Conservation (phyloP, 208 protist species). For the Acanthamoeba rhysodes region DNA sequence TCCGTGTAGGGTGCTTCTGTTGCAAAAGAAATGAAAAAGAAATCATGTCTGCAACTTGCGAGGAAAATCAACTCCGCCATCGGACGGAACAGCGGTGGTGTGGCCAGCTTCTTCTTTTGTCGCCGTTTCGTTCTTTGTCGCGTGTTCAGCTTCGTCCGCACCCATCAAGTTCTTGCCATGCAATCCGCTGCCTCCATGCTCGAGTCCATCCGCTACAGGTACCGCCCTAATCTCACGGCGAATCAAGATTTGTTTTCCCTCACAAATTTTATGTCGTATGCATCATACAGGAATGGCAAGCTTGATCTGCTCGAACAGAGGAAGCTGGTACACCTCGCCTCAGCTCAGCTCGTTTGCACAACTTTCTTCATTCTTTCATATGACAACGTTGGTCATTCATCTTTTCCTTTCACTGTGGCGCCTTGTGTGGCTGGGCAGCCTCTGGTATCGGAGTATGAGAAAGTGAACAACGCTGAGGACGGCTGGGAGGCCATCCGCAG, state of each 20-base stretch:
- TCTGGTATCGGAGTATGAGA: constrained; percentile 84
- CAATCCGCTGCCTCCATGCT: constrained; percentile 63
- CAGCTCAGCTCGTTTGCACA: not conserved
- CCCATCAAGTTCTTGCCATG: not conserved
- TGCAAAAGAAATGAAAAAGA: not conserved
- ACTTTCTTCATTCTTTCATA: not conserved
- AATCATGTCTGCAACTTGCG: not conserved
- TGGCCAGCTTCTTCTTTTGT: not conserved
- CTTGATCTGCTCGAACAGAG: constrained; percentile 61
- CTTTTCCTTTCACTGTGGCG: not conserved
- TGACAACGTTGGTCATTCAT: not conserved
- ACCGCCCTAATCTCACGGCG: too few species aligned
- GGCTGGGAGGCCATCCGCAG: constrained; percentile 94
- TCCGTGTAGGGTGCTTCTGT: not conserved
- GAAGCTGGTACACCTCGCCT: constrained; percentile 26
- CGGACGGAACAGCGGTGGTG: not conserved
- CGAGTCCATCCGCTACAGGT: constrained; percentile 65
- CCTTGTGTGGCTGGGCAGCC: constrained; percentile 47
- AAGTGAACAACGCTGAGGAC: constrained; percentile 92
- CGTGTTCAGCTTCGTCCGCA: not conserved
- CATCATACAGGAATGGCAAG: constrained; percentile 12
- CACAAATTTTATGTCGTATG: not conserved
- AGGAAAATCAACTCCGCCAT: too few species aligned
- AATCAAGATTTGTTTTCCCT: not conserved
- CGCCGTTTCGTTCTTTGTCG: constrained; percentile 21